Evolutionary conservation across 345 rosid genomes (phyloP).

Genomic region (Heritiera littoralis): DNA sequence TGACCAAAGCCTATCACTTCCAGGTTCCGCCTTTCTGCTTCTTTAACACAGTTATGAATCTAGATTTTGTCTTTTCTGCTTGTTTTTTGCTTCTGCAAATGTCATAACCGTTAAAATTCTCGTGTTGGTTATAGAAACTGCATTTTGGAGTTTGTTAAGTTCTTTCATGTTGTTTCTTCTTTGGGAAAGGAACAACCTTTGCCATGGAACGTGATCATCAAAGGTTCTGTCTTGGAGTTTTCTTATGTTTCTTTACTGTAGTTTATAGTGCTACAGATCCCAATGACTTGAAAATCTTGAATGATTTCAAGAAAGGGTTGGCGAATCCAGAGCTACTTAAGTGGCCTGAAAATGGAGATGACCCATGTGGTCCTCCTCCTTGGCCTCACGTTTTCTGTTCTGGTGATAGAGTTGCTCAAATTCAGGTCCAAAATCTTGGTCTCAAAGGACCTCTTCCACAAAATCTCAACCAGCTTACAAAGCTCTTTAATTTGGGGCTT

Average conservation of each 20-base stretch:
- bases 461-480: constrained; percentile 53
- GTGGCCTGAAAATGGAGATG: constrained; percentile 62
- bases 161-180: not conserved
- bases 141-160: constrained; percentile 5
- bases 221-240: constrained; percentile 26
- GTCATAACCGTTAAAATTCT: not conserved
- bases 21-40: constrained; percentile 11
- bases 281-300: constrained; percentile 52
- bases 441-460: constrained; percentile 63
- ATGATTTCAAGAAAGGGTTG: constrained; percentile 59
- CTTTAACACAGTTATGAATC: not conserved
- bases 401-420: constrained; percentile 55
- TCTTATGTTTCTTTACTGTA: constrained; percentile 27
- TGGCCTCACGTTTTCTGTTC: constrained; percentile 64
- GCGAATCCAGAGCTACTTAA: constrained; percentile 60
- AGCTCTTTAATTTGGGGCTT: constrained; percentile 56
- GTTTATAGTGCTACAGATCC: constrained; percentile 52
- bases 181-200: constrained; percentile 9
- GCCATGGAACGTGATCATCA: constrained; percentile 1
- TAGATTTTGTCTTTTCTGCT: constrained; percentile 7
- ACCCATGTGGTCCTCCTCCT: constrained; percentile 59
- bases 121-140: not conserved
- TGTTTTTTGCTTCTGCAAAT: constrained; percentile 7
- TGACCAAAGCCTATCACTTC: not conserved
- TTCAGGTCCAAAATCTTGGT: constrained; percentile 61